A percentile compares a stretch with the other conserved stretches of the same genome.
Conservation (phyloP, 768 basidiomycete genomes). For the Thelephora ganbajun region DNA sequence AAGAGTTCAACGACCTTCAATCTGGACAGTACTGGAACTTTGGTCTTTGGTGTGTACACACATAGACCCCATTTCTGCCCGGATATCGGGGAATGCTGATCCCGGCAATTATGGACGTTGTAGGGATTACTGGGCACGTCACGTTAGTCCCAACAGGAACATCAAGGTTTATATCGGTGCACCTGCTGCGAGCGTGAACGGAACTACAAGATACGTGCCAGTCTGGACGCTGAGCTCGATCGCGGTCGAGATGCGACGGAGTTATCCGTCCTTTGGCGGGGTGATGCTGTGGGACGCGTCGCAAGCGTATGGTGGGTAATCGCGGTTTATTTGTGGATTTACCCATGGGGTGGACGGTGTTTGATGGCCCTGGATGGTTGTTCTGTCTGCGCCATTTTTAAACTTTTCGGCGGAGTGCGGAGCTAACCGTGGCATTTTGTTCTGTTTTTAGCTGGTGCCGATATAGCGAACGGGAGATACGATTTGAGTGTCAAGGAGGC, state of each 20-base stretch:
- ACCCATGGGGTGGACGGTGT: not conserved
- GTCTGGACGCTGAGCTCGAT: constrained; percentile 19
- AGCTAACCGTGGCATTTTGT: too few species aligned
- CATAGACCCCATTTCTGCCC: too few species aligned
- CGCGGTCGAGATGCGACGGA: constrained; percentile 19
- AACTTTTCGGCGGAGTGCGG: too few species aligned
- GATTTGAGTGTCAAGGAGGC: constrained; percentile 48
- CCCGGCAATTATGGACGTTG: not conserved
- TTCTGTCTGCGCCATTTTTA: too few species aligned
- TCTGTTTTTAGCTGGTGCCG: too few species aligned
- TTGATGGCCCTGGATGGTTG: too few species aligned
- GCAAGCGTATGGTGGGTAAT: constrained; percentile 25
- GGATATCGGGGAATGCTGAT: not conserved
- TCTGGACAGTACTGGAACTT: constrained; percentile 32
- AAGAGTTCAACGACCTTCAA: not conserved
- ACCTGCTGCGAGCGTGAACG: constrained; percentile 21
- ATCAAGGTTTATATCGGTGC: constrained; percentile 33
- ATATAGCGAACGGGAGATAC: constrained; percentile 44
- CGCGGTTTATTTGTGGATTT: not conserved
- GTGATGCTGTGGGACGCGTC: constrained; percentile 31
- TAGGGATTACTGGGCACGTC: constrained; percentile 33
- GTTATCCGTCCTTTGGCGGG: constrained; percentile 29
- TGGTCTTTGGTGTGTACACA: constrained; percentile 19
- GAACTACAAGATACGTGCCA: constrained; percentile 1
- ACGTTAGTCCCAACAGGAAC: constrained; percentile 26